These are phyloP conservation scores for Ascosphaera aggregata DNA, from an alignment of 2,329 filamentous ascomycete species.

Conservation along the genomic window DNA sequence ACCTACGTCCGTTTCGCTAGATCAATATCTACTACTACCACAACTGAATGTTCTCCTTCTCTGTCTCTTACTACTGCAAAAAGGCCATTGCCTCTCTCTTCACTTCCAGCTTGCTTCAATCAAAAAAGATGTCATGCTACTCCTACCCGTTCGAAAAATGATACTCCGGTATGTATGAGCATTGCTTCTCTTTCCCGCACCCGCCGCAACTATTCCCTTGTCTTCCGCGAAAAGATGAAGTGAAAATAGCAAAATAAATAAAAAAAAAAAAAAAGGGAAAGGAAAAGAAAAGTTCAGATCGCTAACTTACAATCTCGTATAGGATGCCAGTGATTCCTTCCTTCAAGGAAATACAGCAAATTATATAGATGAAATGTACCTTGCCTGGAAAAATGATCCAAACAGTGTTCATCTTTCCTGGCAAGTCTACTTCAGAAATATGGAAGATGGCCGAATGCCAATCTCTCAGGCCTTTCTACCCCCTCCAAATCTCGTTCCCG, in stretches of 20 bases:
- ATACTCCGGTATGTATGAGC: conserved; percentile 32
- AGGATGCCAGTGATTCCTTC: conserved; percentile 88
- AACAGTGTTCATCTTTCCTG: conserved; percentile 90
- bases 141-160: conserved; percentile 32
- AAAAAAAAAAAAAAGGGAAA: conserved; percentile 1
- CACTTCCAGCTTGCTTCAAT: conserved; percentile 1
- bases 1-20: conserved; percentile 10
- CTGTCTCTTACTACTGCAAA: conserved; percentile 14
- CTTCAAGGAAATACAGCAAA: conserved; percentile 91
- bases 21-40: conserved; percentile 3
- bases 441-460: conserved; percentile 96
- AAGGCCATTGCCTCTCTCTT: conserved; percentile 18
- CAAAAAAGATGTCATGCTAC: conserved; percentile 33
- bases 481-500: conserved; percentile 73
- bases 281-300: too few species aligned
- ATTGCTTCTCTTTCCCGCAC: too few species aligned
- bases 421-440: conserved; percentile 99
- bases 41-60: conserved; percentile 1
- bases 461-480: conserved; percentile 93
- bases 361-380: conserved; percentile 99
- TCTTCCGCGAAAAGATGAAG: too few species aligned
- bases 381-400: conserved; percentile 89
- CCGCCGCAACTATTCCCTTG: too few species aligned
- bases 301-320: too few species aligned
- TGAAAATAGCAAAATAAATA: conserved; percentile 1